These are phyloP conservation scores for Tylopilus balloui DNA, from an alignment of 768 basidiomycete genomes.

Conservation along the genomic window DNA sequence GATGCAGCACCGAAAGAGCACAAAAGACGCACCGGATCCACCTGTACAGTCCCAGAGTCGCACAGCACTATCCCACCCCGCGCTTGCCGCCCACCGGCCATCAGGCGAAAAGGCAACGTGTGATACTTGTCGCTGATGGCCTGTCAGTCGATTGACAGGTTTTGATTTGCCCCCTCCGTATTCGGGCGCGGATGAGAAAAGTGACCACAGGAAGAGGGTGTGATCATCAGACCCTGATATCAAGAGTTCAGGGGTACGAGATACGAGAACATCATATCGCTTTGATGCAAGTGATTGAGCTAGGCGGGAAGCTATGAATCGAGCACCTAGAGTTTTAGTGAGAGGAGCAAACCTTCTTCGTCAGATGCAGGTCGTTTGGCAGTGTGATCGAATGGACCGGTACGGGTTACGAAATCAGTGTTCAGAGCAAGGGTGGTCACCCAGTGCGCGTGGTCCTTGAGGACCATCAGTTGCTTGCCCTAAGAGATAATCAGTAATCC, in stretches of 20 bases:
- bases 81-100: slow-evolving; percentile 86
- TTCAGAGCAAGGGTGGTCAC: slow-evolving; percentile 95
- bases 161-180: slow-evolving; percentile 49
- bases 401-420: slow-evolving; percentile 91
- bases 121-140: slow-evolving; percentile 91
- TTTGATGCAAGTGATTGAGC: slow-evolving; percentile 72
- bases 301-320: slow-evolving; percentile 24
- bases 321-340: not conserved
- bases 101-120: slow-evolving; percentile 96
- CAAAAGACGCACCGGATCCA: slow-evolving; percentile 39
- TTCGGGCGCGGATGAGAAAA: slow-evolving; percentile 49
- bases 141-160: slow-evolving; percentile 76
- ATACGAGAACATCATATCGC: slow-evolving; percentile 71
- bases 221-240: slow-evolving; percentile 98
- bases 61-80: slow-evolving; percentile 86
- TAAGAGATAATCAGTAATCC: slow-evolving; percentile 29
- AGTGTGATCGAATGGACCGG: slow-evolving; percentile 91
- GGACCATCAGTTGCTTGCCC: slow-evolving; percentile 78
- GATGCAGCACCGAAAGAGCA: not conserved
- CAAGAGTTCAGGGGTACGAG: slow-evolving; percentile 67
- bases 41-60: slow-evolving; percentile 80
- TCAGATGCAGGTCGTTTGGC: slow-evolving; percentile 75
- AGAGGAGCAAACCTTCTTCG: slow-evolving; percentile 63
- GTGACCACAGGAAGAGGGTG: slow-evolving; percentile 94
- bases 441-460: slow-evolving; percentile 98